A percentile compares a stretch with the other conserved stretches of the same genome.
Conservation (phyloP, 371 early-diverging fungal genomes). For the Basidiobolus meristosporus region DNA sequence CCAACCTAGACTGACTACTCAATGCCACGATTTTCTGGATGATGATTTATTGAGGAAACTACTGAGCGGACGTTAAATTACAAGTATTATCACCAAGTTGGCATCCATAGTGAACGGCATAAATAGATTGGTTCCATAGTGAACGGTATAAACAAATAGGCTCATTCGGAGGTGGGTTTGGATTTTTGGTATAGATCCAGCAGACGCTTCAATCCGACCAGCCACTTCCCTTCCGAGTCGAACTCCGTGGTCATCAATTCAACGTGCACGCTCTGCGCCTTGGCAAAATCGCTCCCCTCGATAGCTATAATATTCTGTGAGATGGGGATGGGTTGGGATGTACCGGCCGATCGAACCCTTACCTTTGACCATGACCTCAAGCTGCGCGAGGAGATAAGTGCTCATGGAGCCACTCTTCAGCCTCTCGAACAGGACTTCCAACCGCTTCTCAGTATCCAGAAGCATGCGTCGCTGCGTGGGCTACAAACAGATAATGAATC, state of each 20-base stretch:
- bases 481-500: not conserved
- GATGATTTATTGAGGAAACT: too few relatives aligned
- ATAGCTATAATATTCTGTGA: too few relatives aligned
- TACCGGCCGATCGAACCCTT: too few relatives aligned
- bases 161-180: too few relatives aligned
- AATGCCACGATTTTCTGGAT: not conserved
- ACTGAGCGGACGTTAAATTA: too few relatives aligned
- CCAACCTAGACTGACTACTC: not conserved
- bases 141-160: too few relatives aligned
- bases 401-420: not conserved
- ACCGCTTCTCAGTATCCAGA: not conserved
- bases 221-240: constrained; percentile 37
- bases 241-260: constrained; percentile 40
- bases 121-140: too few relatives aligned
- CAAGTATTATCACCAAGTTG: too few relatives aligned
- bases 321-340: too few relatives aligned
- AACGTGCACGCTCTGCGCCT: constrained; percentile 26
- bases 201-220: constrained; percentile 39
- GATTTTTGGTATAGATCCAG: constrained; percentile 17
- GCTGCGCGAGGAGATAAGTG: too few relatives aligned
- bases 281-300: constrained; percentile 13
- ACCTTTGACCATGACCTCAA: too few relatives aligned
- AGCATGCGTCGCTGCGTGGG: not conserved
- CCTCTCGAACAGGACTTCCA: not conserved
- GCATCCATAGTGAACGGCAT: too few relatives aligned